Base-by-base conservation (phyloP, 805 yeast species). In the Nakazawaea ishiwadae region DNA sequence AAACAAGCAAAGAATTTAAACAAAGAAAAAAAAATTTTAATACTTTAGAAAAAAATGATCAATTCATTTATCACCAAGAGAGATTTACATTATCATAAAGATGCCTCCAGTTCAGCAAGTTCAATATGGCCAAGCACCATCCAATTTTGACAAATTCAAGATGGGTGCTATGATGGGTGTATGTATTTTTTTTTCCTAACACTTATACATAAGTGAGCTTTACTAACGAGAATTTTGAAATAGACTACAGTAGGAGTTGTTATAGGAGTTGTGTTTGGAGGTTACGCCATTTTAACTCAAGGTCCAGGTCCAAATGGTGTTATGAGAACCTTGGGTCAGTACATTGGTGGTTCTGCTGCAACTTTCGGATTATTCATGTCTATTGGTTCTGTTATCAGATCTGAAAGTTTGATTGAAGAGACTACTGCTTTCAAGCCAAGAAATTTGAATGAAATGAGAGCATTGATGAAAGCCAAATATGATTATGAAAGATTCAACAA, bases 281-380 rank as follows among this genome's bases (percentile, higher is more conserved):
- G 96, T 18, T 80, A 86, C 56, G 83, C 96, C 44, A 84, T 95
- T 51, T 62, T 88, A 50, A 90, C 89, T 43, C 81, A 84, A 51
- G 99, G 99, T 15, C 93, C 99, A n/a, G 96, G 96, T 11, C 99
- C 99, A 37, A 85, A 87, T 57, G 99, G 99, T 43, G 87, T 87
- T 44, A 85, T 93, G 81, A 82, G 96, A 68, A 91, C 97, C 1
- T 69, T 93, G 57, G 98, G 99, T 43, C 96, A 91, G 66, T 93
- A 90, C 65, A 90, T 93, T 65, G 82, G 84, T 54, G 97, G 97
- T 42, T 87, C 96, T 4, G 96, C 96, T 2, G 96, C 95, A 37
- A 91, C 97, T 9, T 91, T 93, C 64, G 97, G 97, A 31, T 74
- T 91, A 53, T 88, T 91, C 64, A 90, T 91, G 98, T 84, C 95